A percentile compares a stretch with the other conserved stretches of the same genome.
Evolutionary conservation across 768 basidiomycete species (phyloP).

Genomic region (Coprinopsis sp.): DNA sequence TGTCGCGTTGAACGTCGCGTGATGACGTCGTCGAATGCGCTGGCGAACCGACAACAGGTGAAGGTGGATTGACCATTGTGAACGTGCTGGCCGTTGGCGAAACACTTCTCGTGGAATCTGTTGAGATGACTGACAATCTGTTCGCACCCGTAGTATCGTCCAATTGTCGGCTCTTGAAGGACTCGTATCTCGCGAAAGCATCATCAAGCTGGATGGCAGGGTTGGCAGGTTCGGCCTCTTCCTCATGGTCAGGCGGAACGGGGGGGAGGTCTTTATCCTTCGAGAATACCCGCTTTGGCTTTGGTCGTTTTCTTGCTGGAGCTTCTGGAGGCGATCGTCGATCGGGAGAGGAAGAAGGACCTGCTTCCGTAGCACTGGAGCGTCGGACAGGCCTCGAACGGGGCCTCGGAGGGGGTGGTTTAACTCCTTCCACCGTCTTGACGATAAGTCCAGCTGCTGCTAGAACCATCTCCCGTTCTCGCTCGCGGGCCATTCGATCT

Average conservation of each 20-base stretch:
- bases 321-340: constrained; percentile 51
- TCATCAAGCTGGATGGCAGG: constrained; percentile 59
- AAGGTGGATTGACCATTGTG: constrained; percentile 1
- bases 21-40: not conserved
- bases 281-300: constrained; percentile 1
- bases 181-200: constrained; percentile 86
- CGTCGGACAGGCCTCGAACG: too few species aligned
- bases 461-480: constrained; percentile 78
- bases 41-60: not conserved
- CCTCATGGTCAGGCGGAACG: constrained; percentile 33
- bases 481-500: constrained; percentile 57
- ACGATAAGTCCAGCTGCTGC: constrained; percentile 79
- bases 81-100: constrained; percentile 7
- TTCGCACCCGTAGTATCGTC: constrained; percentile 28
- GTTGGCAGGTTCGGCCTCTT: constrained; percentile 26
- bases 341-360: constrained; percentile 16
- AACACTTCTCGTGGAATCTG: constrained; percentile 20
- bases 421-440: constrained; percentile 49
- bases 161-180: constrained; percentile 56
- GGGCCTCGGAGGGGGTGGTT: constrained; percentile 41
- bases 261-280: constrained; percentile 51
- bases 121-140: constrained; percentile 62
- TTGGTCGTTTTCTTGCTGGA: constrained; percentile 22
- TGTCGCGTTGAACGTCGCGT: not conserved
- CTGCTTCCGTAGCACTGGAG: too few species aligned